These are phyloP conservation scores for Candida odintsovae DNA, from an alignment of 805 yeast species.

Conservation along the genomic window DNA sequence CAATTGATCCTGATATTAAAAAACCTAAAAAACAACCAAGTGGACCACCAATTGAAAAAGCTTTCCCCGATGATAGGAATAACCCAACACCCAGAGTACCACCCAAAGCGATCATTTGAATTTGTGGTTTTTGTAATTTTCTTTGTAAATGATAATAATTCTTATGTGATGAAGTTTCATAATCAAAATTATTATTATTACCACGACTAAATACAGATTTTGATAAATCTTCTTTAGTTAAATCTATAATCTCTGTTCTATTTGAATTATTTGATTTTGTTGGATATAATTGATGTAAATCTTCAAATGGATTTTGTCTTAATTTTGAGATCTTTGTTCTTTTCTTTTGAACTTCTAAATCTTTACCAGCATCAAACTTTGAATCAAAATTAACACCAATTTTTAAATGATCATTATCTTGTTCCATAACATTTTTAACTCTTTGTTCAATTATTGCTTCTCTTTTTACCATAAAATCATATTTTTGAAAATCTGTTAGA, in stretches of 20 bases:
- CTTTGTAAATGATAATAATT: slow-evolving; percentile 38
- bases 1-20: slow-evolving; percentile 56
- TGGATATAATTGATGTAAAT: neutral
- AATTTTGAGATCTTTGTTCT: neutral
- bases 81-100: slow-evolving; percentile 79
- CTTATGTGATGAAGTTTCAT: neutral
- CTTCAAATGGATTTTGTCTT: neutral
- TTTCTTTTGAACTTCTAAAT: slow-evolving; percentile 1
- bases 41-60: slow-evolving; percentile 71
- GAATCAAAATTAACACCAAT: slow-evolving; percentile 18
- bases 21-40: slow-evolving; percentile 70
- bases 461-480: slow-evolving; percentile 28
- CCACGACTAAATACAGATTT: slow-evolving; percentile 1
- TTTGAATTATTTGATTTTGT: slow-evolving; percentile 8
- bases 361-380: slow-evolving; percentile 22
- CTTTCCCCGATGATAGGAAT: slow-evolving; percentile 64
- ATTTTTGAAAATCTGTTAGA: slow-evolving; percentile 27
- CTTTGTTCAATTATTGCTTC: slow-evolving; percentile 28
- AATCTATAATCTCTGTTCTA: slow-evolving; percentile 22
- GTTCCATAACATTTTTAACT: slow-evolving; percentile 15
- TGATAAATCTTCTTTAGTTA: slow-evolving; percentile 10
- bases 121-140: slow-evolving; percentile 56
- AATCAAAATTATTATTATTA: slow-evolving; percentile 2
- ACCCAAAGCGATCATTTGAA: slow-evolving; percentile 74
- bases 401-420: slow-evolving; percentile 15